Percentiles rank a stretch among this genome's conserved stretches.
These are phyloP conservation scores for Podaxis sp. DNA, from an alignment of 768 basidiomycete genomes.

Conservation along the genomic window DNA sequence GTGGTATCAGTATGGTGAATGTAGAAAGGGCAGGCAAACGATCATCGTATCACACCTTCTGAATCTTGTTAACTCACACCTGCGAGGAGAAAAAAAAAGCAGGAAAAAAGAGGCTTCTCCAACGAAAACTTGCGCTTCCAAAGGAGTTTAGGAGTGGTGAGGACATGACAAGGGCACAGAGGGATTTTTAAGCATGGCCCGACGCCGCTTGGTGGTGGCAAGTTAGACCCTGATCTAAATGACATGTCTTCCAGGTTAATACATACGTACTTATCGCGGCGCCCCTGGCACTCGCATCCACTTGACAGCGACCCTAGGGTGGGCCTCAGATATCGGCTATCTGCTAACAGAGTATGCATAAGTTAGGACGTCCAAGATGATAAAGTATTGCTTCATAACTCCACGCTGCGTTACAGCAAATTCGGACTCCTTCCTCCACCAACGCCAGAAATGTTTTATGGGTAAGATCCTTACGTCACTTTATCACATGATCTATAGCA, in stretches of 20 bases:
- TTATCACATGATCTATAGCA: neutral
- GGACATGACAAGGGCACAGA: neutral
- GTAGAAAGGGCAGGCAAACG: neutral
- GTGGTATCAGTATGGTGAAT: conserved; percentile 2
- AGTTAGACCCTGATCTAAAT: conserved; percentile 6
- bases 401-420: too few species aligned
- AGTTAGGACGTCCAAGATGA: too few species aligned
- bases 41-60: neutral
- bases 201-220: neutral
- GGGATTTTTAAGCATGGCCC: neutral
- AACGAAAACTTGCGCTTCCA: neutral
- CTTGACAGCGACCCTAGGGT: neutral
- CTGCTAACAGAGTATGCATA: too few species aligned
- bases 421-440: too few species aligned
- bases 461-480: neutral
- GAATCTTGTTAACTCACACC: neutral
- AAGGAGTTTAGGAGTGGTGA: neutral
- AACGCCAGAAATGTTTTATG: too few species aligned
- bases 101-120: neutral
- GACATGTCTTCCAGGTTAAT: conserved; percentile 1
- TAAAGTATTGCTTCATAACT: too few species aligned
- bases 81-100: neutral
- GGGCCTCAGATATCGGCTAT: too few species aligned
- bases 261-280: neutral
- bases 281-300: neutral